These are phyloP conservation scores for Oenanthe sinensis DNA, from an alignment of 129 eudicot genomes.

Conservation along the genomic window DNA sequence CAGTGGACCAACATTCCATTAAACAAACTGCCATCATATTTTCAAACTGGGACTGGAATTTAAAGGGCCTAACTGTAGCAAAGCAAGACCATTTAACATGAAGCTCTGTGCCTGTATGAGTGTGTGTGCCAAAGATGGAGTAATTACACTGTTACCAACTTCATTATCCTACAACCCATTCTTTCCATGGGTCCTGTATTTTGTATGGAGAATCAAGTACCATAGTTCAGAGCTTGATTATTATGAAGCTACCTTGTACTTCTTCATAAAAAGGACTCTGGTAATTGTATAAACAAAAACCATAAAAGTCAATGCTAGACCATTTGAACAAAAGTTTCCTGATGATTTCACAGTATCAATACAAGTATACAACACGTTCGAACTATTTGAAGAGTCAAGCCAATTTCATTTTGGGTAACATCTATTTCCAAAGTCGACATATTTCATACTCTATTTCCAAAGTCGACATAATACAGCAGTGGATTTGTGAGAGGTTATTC, in stretches of 20 bases:
- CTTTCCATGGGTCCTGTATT: no score
- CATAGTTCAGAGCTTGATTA: no score
- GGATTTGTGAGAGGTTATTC: neutral
- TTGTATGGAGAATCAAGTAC: no score
- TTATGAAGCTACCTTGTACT: neutral
- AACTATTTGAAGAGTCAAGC: neutral
- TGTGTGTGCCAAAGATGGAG: neutral
- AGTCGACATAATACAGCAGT: neutral
- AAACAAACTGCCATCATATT: constrained; percentile 18
- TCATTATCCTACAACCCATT: neutral
- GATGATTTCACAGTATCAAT: neutral
- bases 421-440: neutral
- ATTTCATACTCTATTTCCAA: neutral
- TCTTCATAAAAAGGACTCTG: neutral
- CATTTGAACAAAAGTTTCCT: neutral
- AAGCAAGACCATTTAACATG: neutral
- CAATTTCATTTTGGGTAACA: neutral
- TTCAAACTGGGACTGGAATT: constrained; percentile 21
- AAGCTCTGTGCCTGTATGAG: neutral
- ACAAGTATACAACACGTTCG: neutral
- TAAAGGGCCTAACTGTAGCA: neutral
- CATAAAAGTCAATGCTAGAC: neutral
- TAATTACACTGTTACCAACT: neutral
- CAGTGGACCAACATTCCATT: constrained; percentile 11
- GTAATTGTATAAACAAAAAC: neutral